These are phyloP conservation scores for Podosphaera xanthii DNA, from an alignment of 2,329 filamentous ascomycete genomes.

Conservation along the genomic window DNA sequence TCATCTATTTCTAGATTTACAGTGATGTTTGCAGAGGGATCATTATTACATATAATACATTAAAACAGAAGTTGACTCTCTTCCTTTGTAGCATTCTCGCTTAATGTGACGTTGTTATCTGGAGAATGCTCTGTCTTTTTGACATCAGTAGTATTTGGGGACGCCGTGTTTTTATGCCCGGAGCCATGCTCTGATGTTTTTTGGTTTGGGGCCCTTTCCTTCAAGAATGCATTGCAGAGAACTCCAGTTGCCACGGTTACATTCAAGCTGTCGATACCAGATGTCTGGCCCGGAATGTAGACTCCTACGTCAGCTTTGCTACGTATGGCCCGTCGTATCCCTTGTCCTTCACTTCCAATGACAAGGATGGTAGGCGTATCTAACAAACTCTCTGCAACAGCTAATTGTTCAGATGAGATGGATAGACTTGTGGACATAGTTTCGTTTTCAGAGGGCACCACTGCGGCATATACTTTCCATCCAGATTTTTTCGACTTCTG, in stretches of 20 bases:
- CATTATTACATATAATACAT: no score
- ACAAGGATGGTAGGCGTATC: conserved; percentile 53
- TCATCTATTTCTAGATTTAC: no score
- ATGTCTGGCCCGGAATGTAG: conserved; percentile 32
- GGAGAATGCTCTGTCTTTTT: no score
- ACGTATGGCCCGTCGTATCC: conserved; percentile 40
- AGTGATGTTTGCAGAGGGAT: no score
- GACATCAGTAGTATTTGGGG: no score
- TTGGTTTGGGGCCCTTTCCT: not conserved
- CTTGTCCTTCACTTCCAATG: conserved; percentile 61
- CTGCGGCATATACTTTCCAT: conserved; percentile 70
- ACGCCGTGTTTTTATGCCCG: no score
- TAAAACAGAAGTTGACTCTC: no score
- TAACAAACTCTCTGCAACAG: conserved; percentile 27
- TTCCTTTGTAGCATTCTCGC: no score
- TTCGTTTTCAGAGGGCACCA: conserved; percentile 24
- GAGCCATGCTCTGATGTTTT: not conserved
- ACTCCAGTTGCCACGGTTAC: conserved; percentile 74
- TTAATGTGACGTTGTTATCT: no score
- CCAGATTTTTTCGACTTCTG: conserved; percentile 41
- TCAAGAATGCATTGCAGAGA: conserved; percentile 45
- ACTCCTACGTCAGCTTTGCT: conserved; percentile 41
- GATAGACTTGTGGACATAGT: conserved; percentile 3
- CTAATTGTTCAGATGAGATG: conserved; percentile 26
- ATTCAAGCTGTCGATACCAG: conserved; percentile 69